These are phyloP conservation scores for Tilletiopsis washingtonensis DNA, from an alignment of 1,284 basidiomycete genomes.

Conservation along the genomic window DNA sequence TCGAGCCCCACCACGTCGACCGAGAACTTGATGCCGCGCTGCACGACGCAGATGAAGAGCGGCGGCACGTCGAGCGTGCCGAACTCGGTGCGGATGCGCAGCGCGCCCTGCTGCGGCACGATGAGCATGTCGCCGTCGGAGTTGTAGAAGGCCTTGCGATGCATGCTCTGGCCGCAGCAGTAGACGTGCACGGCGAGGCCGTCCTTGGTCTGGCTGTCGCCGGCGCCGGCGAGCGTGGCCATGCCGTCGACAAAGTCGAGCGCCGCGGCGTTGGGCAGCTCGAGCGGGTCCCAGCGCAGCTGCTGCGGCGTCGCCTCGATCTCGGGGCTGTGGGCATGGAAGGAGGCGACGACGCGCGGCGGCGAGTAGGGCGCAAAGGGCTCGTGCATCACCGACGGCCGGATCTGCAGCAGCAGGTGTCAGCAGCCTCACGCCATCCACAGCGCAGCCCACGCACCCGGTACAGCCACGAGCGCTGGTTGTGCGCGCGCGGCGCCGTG, in stretches of 20 bases:
- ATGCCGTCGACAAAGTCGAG: slow-evolving; percentile 60
- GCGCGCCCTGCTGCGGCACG: slow-evolving; percentile 59
- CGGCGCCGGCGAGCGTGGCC: slow-evolving; percentile 60
- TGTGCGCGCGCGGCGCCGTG: slow-evolving; percentile 55
- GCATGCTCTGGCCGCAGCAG: slow-evolving; percentile 59
- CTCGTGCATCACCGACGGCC: slow-evolving; percentile 63
- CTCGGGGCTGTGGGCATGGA: slow-evolving; percentile 48
- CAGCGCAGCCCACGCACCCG: slow-evolving; percentile 9
- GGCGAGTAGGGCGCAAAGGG: slow-evolving; percentile 58
- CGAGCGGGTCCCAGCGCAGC: slow-evolving; percentile 60
- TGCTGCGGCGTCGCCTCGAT: slow-evolving; percentile 61
- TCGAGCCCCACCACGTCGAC: slow-evolving; percentile 38
- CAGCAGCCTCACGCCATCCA: background rate
- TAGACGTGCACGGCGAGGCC: slow-evolving; percentile 56
- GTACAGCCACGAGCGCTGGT: slow-evolving; percentile 51
- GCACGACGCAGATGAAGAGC: slow-evolving; percentile 60
- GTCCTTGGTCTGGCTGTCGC: slow-evolving; percentile 56
- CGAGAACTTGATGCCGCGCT: slow-evolving; percentile 62
- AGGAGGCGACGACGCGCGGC: slow-evolving; percentile 52
- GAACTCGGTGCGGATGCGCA: slow-evolving; percentile 65
- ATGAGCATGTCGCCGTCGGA: slow-evolving; percentile 64
- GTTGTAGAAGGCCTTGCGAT: slow-evolving; percentile 59
- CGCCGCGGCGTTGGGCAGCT: slow-evolving; percentile 50
- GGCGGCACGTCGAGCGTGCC: slow-evolving; percentile 62
- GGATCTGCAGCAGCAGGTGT: slow-evolving; percentile 46